Conservation (phyloP, 129 eudicot genomes). For the Tagetes patula region DNA sequence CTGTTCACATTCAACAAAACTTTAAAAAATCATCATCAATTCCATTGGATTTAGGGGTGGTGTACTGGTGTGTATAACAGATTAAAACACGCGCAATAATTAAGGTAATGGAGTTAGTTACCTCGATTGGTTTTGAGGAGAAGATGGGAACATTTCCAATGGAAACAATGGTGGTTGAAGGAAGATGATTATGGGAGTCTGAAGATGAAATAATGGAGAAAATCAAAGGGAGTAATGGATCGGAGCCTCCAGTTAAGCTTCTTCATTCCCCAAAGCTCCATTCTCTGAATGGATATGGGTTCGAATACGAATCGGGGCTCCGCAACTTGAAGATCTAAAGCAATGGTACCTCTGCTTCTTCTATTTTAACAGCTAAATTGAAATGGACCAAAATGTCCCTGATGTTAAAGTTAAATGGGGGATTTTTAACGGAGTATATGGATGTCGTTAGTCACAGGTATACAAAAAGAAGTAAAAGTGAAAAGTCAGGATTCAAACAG, state of each 20-base stretch:
- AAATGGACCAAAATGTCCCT: too few relatives aligned
- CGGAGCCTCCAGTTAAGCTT: slow-evolving; percentile 55
- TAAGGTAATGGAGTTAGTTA: slow-evolving; percentile 4
- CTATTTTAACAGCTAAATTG: slow-evolving; percentile 56
- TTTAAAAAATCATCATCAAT: too few relatives aligned
- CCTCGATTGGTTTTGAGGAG: slow-evolving; percentile 53
- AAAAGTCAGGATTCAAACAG: too few relatives aligned
- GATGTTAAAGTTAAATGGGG: too few relatives aligned
- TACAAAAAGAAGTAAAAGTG: too few relatives aligned
- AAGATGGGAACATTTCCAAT: slow-evolving; percentile 42
- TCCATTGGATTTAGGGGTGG: too few relatives aligned
- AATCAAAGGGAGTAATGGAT: slow-evolving; percentile 62
- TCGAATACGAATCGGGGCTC: slow-evolving; percentile 46
- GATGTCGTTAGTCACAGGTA: too few relatives aligned
- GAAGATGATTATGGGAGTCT: slow-evolving; percentile 19
- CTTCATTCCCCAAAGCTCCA: slow-evolving; percentile 62
- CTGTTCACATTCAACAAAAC: slow-evolving; percentile 34
- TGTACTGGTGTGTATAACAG: too few relatives aligned
- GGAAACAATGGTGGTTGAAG: slow-evolving; percentile 2
- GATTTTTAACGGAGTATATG: too few relatives aligned
- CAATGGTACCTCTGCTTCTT: slow-evolving; percentile 48
- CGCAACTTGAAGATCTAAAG: slow-evolving; percentile 53
- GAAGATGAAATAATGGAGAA: slow-evolving; percentile 43
- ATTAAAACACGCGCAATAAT: too few relatives aligned
- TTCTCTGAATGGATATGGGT: slow-evolving; percentile 47